phyloP scores from a whole-genome alignment of 176 grass and related monocot species.

The Hordeum marinum region DNA sequence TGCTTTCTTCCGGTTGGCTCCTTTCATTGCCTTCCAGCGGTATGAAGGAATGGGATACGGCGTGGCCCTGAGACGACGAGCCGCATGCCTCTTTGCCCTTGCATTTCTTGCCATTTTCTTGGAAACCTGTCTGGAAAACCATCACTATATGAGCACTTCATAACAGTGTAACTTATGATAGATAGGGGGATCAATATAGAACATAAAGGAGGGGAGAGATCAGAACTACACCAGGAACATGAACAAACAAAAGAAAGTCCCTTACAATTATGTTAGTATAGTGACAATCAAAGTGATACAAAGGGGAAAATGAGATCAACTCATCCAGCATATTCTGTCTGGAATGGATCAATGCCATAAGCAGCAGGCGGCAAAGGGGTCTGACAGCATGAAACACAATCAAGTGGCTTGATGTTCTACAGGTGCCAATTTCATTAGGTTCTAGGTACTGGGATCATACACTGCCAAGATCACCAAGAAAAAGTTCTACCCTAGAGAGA shows the following conservation, averaged over 20 bases:
- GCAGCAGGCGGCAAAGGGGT: background rate
- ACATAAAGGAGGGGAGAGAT: background rate
- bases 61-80: constrained; percentile 57
- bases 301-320: background rate
- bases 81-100: constrained; percentile 56
- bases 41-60: constrained; percentile 80
- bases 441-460: background rate
- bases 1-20: constrained; percentile 47
- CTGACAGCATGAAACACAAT: background rate
- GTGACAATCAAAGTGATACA: background rate
- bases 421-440: background rate
- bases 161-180: background rate
- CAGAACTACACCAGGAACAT: background rate
- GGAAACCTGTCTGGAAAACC: constrained; percentile 27
- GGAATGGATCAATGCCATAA: background rate
- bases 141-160: background rate
- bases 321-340: background rate
- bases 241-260: background rate
- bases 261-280: background rate
- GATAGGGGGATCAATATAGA: background rate
- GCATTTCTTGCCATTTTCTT: constrained; percentile 71
- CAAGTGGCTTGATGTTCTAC: background rate
- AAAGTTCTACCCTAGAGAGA: background rate
- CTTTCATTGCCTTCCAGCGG: constrained; percentile 48
- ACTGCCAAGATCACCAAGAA: background rate